Evolutionary conservation across 805 yeast species (phyloP).

Genomic region (Yarrowia keelungensis): DNA sequence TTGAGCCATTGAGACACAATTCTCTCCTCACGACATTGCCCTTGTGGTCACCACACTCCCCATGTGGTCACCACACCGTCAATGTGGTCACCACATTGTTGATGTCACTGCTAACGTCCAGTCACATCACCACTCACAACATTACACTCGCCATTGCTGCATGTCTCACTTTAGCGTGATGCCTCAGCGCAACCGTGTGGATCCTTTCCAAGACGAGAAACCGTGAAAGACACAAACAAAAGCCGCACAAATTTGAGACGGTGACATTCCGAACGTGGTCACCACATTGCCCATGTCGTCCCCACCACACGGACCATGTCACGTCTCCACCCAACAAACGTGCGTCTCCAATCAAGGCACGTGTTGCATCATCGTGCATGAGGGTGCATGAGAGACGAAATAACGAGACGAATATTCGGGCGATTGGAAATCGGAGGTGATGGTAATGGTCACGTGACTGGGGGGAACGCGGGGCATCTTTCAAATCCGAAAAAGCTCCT

Average conservation of each 20-base stretch:
- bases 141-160: not conserved
- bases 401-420: not conserved
- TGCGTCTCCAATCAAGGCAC: conserved; percentile 7
- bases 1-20: no score
- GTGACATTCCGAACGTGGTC: not conserved
- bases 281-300: not conserved
- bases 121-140: not conserved
- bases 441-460: not conserved
- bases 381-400: no score
- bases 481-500: not conserved
- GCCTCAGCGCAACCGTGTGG: conserved; percentile 6
- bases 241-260: no score
- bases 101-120: not conserved
- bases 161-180: conserved; percentile 35
- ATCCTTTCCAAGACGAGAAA: not conserved
- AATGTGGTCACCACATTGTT: no score
- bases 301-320: not conserved
- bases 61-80: no score
- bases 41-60: no score
- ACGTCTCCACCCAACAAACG: not conserved
- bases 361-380: conserved; percentile 28
- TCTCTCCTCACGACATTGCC: no score
- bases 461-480: not conserved
- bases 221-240: no score
- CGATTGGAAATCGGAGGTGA: not conserved